Conservation (phyloP, 2,329 filamentous ascomycete genomes). For the Neofusicoccum sp. region DNA sequence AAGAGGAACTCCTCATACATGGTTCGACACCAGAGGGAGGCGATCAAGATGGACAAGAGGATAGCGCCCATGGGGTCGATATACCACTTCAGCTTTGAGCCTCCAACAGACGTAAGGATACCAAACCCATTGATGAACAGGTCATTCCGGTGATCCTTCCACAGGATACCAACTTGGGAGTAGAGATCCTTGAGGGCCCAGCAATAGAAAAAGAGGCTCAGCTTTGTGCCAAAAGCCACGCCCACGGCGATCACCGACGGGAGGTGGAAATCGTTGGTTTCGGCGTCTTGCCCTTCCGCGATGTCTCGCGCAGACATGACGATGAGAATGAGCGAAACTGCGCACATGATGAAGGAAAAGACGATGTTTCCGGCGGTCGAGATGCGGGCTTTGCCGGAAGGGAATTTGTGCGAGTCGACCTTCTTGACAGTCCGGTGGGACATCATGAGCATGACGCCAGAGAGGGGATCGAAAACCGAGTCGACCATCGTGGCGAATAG, state of each 20-base stretch:
- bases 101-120: conserved; percentile 88
- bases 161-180: conserved; percentile 86
- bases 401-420: conserved; percentile 84
- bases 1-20: conserved; percentile 89
- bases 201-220: conserved; percentile 85
- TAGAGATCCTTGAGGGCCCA: conserved; percentile 90
- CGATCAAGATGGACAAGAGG: conserved; percentile 76
- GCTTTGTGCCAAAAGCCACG: conserved; percentile 82
- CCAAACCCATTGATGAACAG: conserved; percentile 95
- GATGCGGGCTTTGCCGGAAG: conserved; percentile 88
- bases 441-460: conserved; percentile 83
- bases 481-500: conserved; percentile 98
- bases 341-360: conserved; percentile 95
- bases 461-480: conserved; percentile 88
- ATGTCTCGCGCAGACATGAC: conserved; percentile 81
- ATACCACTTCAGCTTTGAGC: conserved; percentile 89
- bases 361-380: conserved; percentile 95
- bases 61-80: conserved; percentile 93
- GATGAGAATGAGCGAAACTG: conserved; percentile 89
- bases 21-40: conserved; percentile 78
- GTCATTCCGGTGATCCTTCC: conserved; percentile 97
- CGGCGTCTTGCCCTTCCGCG: conserved; percentile 50
- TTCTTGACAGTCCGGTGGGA: conserved; percentile 85
- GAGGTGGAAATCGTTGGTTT: conserved; percentile 69
- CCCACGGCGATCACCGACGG: conserved; percentile 83